Evolutionary conservation across 2,329 filamentous ascomycete genomes (phyloP), one percentile per base, ranked within the genome.

Genomic region (Lecanicillium sp.): DNA sequence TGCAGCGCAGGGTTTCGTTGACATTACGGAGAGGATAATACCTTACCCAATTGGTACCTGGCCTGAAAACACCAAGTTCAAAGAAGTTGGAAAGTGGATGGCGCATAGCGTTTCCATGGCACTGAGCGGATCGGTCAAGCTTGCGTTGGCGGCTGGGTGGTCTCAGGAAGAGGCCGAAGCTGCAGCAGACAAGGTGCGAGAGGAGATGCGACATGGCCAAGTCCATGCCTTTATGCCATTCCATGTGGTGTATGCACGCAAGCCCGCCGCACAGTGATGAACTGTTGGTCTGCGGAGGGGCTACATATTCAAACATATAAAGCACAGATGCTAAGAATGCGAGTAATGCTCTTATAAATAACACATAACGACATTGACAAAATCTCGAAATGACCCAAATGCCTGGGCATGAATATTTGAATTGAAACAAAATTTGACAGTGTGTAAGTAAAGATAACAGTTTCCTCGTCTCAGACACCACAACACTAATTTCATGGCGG

Each of bases 21-120:
- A 64, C 22, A 43, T 66, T 0, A 43, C 42, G 0, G 52, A 60
- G 37, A 47, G 46, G 5, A 49, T 47, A n/a, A 51, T 56, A 43
- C 60, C 65, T 43, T 51, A 64, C 2, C 67, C 68, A 0, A 52
- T 64, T 1, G 62, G 62, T 31, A 49, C 46, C 0, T 72, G 68
- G 69, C 55, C 67, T 0, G 59, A 52, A n/a, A 60, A 70, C 17
- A 48, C 53, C 1, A 59, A 55, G 11, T 55, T 66, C 16, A 68
- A 64, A 43, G 57, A 65, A 40, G 55, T 68, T 7, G 33, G 33
- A 15, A 12, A 19, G 13, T 6, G 20, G 4, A 5, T n/a, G 33
- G 19, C 6, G 33, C 14, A 5, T 5, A 25, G 16, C 33, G 3
- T 35, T 4, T 19, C 11, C 17, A 28, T 16, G 19, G 19, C n/a